Evolutionary conservation across 2,329 filamentous ascomycete genomes (phyloP).

Genomic region (Polychaeton citri): DNA sequence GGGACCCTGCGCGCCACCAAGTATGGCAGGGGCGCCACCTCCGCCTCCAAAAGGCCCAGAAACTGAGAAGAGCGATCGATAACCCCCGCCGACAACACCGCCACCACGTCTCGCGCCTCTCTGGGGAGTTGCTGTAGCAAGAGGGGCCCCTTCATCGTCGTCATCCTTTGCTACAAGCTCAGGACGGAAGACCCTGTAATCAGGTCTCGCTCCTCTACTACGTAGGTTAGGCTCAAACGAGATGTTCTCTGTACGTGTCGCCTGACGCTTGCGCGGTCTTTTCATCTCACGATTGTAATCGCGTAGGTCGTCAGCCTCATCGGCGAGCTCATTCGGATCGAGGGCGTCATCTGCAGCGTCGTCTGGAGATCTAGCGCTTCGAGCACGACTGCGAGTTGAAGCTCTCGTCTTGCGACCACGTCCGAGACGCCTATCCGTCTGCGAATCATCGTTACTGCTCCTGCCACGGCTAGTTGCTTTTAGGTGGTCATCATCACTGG

Average conservation of each 20-base stretch:
- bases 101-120: conserved; percentile 50
- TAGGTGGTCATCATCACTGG: conserved; percentile 28
- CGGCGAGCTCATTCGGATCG: conserved; percentile 35
- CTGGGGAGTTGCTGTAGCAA: conserved; percentile 44
- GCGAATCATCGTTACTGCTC: conserved; percentile 31
- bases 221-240: conserved; percentile 35
- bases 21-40: conserved; percentile 55
- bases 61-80: conserved; percentile 75
- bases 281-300: conserved; percentile 34
- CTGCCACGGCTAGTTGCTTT: conserved; percentile 31
- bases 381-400: conserved; percentile 29
- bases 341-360: conserved; percentile 33
- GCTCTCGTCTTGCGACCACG: conserved; percentile 37
- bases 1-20: conserved; percentile 61
- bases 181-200: conserved; percentile 76
- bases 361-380: conserved; percentile 32
- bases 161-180: conserved; percentile 60
- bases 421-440: conserved; percentile 35
- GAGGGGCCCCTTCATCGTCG: conserved; percentile 53
- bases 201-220: conserved; percentile 58
- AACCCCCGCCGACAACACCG: conserved; percentile 46
- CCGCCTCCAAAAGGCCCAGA: conserved; percentile 88
- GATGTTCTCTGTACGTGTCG: conserved; percentile 12
- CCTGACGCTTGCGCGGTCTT: conserved; percentile 22
- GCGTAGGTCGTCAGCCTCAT: conserved; percentile 46